Base-by-base conservation (phyloP, 495 filamentous ascomycete species). In the Penicillium steckii region DNA sequence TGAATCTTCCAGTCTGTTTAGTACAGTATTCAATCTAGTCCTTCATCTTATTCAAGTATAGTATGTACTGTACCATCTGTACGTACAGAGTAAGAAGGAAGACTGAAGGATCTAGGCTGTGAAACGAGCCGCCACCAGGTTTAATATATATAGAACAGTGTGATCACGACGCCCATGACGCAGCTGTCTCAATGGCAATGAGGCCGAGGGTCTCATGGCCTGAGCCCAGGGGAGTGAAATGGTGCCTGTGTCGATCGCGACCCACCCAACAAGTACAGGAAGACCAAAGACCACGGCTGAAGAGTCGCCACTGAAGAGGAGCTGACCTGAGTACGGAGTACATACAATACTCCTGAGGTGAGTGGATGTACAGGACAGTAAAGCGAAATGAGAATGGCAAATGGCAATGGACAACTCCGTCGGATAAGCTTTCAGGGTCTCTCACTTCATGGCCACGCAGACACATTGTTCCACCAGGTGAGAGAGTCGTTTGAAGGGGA, bases 71-170 rank as follows among this genome's bases (percentile, higher is more conserved):
- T n/a, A n/a, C n/a, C n/a, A n/a, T n/a, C n/a, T n/a, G n/a, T n/a
- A n/a, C n/a, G n/a, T n/a, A n/a, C n/a, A n/a, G n/a, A n/a, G n/a
- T n/a, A n/a, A n/a, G n/a, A n/a, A n/a, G n/a, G n/a, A n/a, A n/a
- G n/a, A 25, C 38, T 12, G 27, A 37, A 37, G 33, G 33, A 37
- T 37, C 33, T 17, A 37, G 33, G 2, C 30, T 37, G 52, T 60
- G 49, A 45, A 49, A 56, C 44, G 24, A 22, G 18, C 32, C 33
- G 17, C 44, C 29, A 48, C 10, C 46, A 18, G 23, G 19, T 26
- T 52, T 46, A 56, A 56, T 61, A 57, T 61, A 61, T 48, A 59
- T 59, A 53, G 52, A 55, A 61, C 51, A 48, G n/a, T n/a, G n/a
- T n/a, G n/a, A n/a, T 13, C 27, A 57, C 30, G 45, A 52, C 33